A percentile compares a stretch with the other conserved stretches of the same genome.
phyloP scores from a whole-genome alignment of 2,329 filamentous ascomycete species.

The Juglanconis oblonga region DNA sequence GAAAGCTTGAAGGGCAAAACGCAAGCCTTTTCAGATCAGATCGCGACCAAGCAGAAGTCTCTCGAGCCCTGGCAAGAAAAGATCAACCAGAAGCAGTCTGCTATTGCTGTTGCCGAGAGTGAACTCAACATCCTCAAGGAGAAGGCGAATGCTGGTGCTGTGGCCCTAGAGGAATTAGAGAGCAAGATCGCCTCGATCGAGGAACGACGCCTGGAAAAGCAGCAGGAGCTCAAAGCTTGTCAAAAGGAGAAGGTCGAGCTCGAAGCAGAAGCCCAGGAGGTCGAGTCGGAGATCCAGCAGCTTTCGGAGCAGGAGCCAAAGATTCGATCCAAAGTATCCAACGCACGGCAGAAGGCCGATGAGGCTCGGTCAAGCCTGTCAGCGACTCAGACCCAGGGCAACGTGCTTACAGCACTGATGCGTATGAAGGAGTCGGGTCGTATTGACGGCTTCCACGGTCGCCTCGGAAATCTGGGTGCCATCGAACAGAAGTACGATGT shows the following conservation, averaged over 20 bases:
- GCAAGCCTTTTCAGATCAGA: constrained; percentile 88
- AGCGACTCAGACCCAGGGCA: constrained; percentile 87
- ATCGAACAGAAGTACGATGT: constrained; percentile 95
- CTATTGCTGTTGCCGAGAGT: constrained; percentile 90
- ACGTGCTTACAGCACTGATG: constrained; percentile 88
- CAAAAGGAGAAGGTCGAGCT: constrained; percentile 69
- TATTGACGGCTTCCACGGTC: constrained; percentile 94
- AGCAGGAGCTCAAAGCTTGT: constrained; percentile 71
- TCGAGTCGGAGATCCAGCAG: constrained; percentile 70
- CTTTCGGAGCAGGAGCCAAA: constrained; percentile 76
- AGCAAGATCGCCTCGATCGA: constrained; percentile 74
- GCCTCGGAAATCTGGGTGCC: constrained; percentile 87
- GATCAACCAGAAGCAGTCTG: constrained; percentile 92
- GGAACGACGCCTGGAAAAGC: constrained; percentile 67
- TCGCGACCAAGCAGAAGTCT: constrained; percentile 86
- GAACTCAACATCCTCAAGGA: constrained; percentile 90
- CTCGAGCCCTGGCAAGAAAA: constrained; percentile 96
- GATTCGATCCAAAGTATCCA: constrained; percentile 80
- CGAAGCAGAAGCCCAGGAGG: constrained; percentile 70
- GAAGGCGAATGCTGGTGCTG: constrained; percentile 81
- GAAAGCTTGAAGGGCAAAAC: constrained; percentile 93
- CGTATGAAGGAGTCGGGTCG: constrained; percentile 92
- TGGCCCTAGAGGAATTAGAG: constrained; percentile 79
- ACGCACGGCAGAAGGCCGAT: constrained; percentile 89
- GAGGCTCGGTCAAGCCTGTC: constrained; percentile 89